A percentile compares a stretch with the other conserved stretches of the same genome.
phyloP scores from a whole-genome alignment of 345 rosid species.

The Linum usitatissimum region DNA sequence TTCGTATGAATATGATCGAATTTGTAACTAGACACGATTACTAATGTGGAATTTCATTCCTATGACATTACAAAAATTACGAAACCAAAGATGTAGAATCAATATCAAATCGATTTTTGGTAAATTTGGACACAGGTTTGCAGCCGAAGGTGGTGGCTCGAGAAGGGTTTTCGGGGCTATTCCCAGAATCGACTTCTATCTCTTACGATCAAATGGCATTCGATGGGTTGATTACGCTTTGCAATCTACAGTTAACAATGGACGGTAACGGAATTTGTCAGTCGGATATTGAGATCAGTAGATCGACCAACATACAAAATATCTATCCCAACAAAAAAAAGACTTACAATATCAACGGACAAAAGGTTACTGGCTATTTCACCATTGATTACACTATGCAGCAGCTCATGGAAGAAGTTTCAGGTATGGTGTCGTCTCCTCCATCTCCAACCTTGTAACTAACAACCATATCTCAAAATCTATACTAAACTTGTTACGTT shows the following conservation, averaged over 20 bases:
- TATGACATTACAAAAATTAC: too few relatives aligned
- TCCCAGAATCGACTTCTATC: constrained; percentile 46
- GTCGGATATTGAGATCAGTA: constrained; percentile 43
- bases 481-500: too few relatives aligned
- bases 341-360: constrained; percentile 46
- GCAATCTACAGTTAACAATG: constrained; percentile 63
- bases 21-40: too few relatives aligned
- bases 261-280: constrained; percentile 62
- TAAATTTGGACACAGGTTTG: constrained; percentile 19
- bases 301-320: constrained; percentile 37
- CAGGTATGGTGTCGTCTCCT: not conserved
- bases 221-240: constrained; percentile 30
- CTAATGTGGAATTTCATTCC: too few relatives aligned
- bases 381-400: constrained; percentile 34
- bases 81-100: not conserved
- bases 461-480: too few relatives aligned
- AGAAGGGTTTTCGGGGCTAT: constrained; percentile 74
- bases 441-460: too few relatives aligned
- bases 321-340: constrained; percentile 28
- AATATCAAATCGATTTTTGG: not conserved
- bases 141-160: constrained; percentile 58
- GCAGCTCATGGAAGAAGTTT: constrained; percentile 1
- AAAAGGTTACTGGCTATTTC: constrained; percentile 52
- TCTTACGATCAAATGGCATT: constrained; percentile 23
- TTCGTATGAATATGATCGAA: too few relatives aligned